Evolutionary conservation across 176 grass and related monocot genomes (phyloP), one percentile per base, ranked within the genome.

Genomic region (Ananas comosus): DNA sequence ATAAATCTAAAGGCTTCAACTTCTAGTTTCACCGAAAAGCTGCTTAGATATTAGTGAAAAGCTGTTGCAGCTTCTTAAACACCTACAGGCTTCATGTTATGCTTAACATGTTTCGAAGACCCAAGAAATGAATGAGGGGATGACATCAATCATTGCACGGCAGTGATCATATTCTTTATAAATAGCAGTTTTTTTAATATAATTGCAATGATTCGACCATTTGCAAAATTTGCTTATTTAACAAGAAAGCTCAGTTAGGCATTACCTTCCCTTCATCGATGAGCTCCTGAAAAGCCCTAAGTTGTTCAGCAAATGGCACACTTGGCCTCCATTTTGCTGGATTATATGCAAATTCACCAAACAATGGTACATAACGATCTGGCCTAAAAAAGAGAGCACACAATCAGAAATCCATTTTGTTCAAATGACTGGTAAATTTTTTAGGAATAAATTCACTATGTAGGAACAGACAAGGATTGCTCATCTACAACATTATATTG

Each of bases 311-410:
- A 56, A 96, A 91, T 23, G 92, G 92, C n/a, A 91, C 53, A 16
- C 92, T 85, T 64, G 83, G 78, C 71, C 88, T 91, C 92, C 92
- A 91, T 89, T 87, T 96, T 58, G 78, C 65, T 78, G 83, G 25
- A 79, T 89, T 56, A 61, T 96, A 96, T 78, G 83, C 75, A 49
- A 79, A 96, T 78, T 96, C 92, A 51, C 92, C 92, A 70, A 89
- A 96, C 48, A 96, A 51, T 48, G 76, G 53, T 49, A 96, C 92
- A 89, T 96, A 96, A 63, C 92, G 87, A 89, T 96, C 92, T 85
- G 92, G 86, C 92, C 92, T 91, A 83, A 68, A 84, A 51, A 83
- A 53, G 33, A 79, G 27, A 74, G 61, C 12, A 25, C 80, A 75
- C 79, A 59, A 51, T 65, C 75, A 72, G 53, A 21, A 64, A 56